These are phyloP conservation scores for Penicillium angulare DNA, from an alignment of 495 filamentous ascomycete species.

Conservation along the genomic window DNA sequence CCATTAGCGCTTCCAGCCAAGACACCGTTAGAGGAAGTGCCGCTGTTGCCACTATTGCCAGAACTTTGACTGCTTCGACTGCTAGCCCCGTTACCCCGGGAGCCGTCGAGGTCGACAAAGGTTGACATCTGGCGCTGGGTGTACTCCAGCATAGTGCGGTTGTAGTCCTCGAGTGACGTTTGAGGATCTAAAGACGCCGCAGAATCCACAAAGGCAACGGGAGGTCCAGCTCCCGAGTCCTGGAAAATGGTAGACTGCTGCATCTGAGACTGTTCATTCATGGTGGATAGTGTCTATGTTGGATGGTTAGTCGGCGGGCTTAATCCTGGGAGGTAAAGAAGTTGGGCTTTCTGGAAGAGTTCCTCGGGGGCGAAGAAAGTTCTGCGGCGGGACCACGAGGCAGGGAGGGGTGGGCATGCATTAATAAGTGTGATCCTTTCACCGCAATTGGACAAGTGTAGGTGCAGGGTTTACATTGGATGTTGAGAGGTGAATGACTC, in stretches of 20 bases:
- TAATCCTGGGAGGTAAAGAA: neutral
- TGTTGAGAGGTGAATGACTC: too few relatives aligned
- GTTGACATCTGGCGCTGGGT: conserved; percentile 44
- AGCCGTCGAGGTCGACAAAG: conserved; percentile 34
- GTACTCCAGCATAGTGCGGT: conserved; percentile 45
- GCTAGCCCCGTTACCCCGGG: conserved; percentile 8
- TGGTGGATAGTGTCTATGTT: conserved; percentile 16
- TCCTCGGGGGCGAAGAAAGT: neutral
- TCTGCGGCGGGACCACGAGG: neutral
- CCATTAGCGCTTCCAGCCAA: conserved; percentile 20
- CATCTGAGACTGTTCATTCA: conserved; percentile 23
- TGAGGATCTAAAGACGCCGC: conserved; percentile 25
- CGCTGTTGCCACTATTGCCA: conserved; percentile 31
- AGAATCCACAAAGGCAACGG: conserved; percentile 18
- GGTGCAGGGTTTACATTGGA: too few relatives aligned
- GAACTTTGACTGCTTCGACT: conserved; percentile 38
- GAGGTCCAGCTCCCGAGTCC: conserved; percentile 20
- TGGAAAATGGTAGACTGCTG: conserved; percentile 25
- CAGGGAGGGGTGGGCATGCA: neutral
- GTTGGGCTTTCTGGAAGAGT: neutral
- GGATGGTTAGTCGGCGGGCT: neutral
- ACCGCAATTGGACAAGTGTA: neutral
- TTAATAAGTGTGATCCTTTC: neutral
- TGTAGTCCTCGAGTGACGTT: conserved; percentile 43
- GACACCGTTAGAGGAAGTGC: conserved; percentile 16